Percentiles rank a stretch among this genome's conserved stretches.
Evolutionary conservation across 225 moss, liverwort and hornwort genomes (phyloP).

Genomic region (Straminergon stramineum): DNA sequence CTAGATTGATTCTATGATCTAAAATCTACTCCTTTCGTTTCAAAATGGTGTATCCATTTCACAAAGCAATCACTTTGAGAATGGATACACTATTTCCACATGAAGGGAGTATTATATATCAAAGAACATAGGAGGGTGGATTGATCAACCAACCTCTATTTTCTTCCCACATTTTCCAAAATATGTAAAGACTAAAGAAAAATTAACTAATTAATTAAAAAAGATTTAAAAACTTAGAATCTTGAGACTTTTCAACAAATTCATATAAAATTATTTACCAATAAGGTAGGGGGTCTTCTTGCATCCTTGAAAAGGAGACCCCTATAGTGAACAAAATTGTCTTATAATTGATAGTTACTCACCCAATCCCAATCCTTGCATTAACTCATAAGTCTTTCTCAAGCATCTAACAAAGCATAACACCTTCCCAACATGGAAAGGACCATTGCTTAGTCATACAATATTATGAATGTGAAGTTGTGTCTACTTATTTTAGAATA

Average conservation of each 20-base stretch:
- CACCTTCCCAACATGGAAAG: too few relatives aligned
- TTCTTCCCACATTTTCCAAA: neutral
- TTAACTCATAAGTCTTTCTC: neutral
- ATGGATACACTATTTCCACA: neutral
- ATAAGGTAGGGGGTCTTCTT: too few relatives aligned
- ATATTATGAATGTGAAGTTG: too few relatives aligned
- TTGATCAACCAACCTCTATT: neutral
- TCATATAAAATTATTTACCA: neutral
- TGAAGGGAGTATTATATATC: neutral
- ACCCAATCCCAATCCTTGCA: neutral
- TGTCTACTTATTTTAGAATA: too few relatives aligned
- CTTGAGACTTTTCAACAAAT: fast-evolving
- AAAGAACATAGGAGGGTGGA: fast-evolving
- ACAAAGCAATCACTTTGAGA: neutral
- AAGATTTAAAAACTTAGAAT: too few relatives aligned
- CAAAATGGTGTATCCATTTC: neutral
- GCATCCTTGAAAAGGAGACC: too few relatives aligned
- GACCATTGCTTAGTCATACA: neutral
- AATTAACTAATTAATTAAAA: neutral
- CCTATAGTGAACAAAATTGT: neutral
- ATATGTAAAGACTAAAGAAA: neutral
- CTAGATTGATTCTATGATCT: neutral
- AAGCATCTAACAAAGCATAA: neutral
- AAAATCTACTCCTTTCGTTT: neutral
- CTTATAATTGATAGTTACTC: neutral